phyloP scores from a whole-genome alignment of 2,329 filamentous ascomycete genomes.

The Sporothrix sp. region DNA sequence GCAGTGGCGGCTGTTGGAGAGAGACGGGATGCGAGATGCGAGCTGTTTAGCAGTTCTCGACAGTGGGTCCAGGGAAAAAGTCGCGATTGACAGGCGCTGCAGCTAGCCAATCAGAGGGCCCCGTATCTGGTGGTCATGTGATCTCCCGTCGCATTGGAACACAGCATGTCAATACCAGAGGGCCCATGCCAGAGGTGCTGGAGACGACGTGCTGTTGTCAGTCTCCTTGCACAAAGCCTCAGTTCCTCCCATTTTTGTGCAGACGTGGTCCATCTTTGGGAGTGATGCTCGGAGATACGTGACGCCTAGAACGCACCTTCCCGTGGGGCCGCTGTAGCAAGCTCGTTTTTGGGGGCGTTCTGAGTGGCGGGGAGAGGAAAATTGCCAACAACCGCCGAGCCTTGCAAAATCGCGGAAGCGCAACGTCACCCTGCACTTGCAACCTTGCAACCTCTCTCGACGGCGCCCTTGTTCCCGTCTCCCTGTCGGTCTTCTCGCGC shows the following conservation, averaged over 20 bases:
- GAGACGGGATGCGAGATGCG: background rate
- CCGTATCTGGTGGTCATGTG: background rate
- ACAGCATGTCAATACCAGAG: constrained; percentile 1
- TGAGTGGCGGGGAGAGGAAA: no score
- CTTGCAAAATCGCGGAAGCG: background rate
- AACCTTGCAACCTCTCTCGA: background rate
- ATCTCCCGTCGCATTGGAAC: background rate
- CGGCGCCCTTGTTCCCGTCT: background rate
- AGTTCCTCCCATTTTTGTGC: no score
- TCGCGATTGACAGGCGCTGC: constrained; percentile 3
- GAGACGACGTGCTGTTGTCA: no score
- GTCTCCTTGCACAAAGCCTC: no score
- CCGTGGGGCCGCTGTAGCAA: no score
- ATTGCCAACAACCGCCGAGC: constrained; percentile 5
- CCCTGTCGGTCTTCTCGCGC: background rate
- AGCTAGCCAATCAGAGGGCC: background rate
- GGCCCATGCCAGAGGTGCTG: no score
- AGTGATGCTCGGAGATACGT: constrained; percentile 9
- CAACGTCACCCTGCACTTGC: background rate
- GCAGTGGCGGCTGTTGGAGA: background rate
- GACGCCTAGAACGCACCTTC: no score
- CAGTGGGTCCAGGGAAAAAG: background rate
- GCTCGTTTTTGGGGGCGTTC: no score
- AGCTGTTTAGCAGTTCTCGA: constrained; percentile 1
- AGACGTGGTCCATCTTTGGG: background rate